Conservation (phyloP, 1,284 basidiomycete genomes). For the Phellinidium pouzarii region DNA sequence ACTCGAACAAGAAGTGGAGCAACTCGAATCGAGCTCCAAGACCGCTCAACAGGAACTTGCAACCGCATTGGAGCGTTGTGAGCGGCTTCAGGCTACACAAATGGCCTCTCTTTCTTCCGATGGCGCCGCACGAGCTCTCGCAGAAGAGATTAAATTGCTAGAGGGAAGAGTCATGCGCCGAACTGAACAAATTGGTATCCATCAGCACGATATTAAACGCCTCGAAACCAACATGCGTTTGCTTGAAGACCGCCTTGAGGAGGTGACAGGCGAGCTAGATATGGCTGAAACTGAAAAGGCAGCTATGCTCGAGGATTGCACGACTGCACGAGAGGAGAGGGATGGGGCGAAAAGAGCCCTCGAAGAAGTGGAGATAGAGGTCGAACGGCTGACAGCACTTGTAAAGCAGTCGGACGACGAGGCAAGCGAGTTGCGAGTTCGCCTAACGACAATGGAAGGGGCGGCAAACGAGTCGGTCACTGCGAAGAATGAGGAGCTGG, state of each 20-base stretch:
- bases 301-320: slow-evolving; percentile 76
- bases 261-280: slow-evolving; percentile 63
- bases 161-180: slow-evolving; percentile 52
- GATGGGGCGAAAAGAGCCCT: slow-evolving; percentile 46
- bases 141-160: slow-evolving; percentile 56
- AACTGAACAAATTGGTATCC: slow-evolving; percentile 64
- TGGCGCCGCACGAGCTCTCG: slow-evolving; percentile 47
- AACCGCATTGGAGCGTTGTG: slow-evolving; percentile 51
- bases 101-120: slow-evolving; percentile 51
- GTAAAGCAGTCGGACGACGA: slow-evolving; percentile 25
- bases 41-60: slow-evolving; percentile 44
- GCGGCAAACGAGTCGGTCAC: slow-evolving; percentile 30
- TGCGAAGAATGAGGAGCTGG: slow-evolving; percentile 20
- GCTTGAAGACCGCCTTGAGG: slow-evolving; percentile 62
- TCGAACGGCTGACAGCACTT: slow-evolving; percentile 49
- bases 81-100: slow-evolving; percentile 53
- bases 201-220: slow-evolving; percentile 67
- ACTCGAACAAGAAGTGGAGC: slow-evolving; percentile 41
- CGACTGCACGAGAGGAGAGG: slow-evolving; percentile 60
- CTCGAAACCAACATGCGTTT: slow-evolving; percentile 64
- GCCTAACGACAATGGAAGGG: slow-evolving; percentile 29
- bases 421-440: slow-evolving; percentile 21
- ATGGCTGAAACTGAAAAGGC: slow-evolving; percentile 55
- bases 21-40: slow-evolving; percentile 52
- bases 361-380: slow-evolving; percentile 38